Conservation (phyloP, 495 filamentous ascomycete genomes). For the Parathielavia hyrcaniae region DNA sequence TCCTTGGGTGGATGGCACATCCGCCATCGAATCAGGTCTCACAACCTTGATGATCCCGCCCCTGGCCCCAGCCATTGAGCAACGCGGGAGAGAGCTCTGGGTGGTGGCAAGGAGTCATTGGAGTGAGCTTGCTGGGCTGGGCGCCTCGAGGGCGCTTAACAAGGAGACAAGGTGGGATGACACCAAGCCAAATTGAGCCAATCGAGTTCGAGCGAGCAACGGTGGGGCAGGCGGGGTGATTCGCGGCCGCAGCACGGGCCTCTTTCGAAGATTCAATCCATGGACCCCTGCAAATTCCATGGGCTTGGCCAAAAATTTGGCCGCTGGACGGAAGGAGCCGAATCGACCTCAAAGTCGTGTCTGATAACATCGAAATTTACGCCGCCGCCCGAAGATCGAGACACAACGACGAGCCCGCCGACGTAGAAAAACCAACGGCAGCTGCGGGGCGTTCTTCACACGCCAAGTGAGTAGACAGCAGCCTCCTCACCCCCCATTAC, state of each 20-base stretch:
- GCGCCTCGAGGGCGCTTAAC: no score
- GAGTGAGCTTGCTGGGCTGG: constrained; percentile 14
- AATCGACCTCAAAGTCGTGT: background rate
- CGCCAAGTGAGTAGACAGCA: background rate
- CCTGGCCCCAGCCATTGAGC: constrained; percentile 12
- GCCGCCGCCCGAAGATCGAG: background rate
- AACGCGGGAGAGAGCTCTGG: background rate
- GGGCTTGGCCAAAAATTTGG: constrained; percentile 17
- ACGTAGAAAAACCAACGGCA: background rate
- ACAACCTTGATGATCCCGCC: constrained; percentile 14
- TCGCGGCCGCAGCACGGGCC: constrained; percentile 10
- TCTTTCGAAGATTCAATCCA: background rate
- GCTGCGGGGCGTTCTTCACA: background rate
- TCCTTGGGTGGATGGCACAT: background rate
- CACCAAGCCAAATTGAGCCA: constrained; percentile 15
- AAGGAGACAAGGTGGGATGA: constrained; percentile 26
- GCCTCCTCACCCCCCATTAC: background rate
- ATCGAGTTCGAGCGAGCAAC: background rate
- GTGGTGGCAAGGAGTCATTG: background rate
- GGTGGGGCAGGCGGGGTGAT: constrained; percentile 9
- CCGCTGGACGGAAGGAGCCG: constrained; percentile 16
- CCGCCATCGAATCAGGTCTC: constrained; percentile 20
- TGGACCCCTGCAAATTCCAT: constrained; percentile 4
- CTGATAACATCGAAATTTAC: constrained; percentile 15
- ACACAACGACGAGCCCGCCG: constrained; percentile 1